Conservation (phyloP, 2,329 filamentous ascomycete genomes). For the Cercospora janseana region DNA sequence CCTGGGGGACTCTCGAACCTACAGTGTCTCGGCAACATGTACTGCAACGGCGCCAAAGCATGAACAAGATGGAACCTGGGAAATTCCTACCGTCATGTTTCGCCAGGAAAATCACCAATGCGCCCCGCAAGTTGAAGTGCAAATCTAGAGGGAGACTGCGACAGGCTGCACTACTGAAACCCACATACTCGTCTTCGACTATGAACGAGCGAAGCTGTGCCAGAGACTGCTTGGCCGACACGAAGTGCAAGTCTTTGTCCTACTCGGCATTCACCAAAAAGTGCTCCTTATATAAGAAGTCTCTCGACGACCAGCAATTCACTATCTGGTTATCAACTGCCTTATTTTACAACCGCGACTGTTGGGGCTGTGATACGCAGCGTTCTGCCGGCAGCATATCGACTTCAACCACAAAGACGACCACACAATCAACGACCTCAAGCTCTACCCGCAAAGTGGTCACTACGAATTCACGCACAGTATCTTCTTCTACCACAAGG, state of each 20-base stretch:
- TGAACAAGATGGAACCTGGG: neutral
- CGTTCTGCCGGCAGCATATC: neutral
- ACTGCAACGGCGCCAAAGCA: conserved; percentile 1
- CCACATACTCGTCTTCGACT: neutral
- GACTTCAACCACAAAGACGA: neutral
- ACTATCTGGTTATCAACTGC: neutral
- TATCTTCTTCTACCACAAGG: neutral
- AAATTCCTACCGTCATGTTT: conserved; percentile 2
- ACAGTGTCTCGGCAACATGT: neutral
- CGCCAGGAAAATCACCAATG: neutral
- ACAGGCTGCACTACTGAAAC: neutral
- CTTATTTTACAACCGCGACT: conserved; percentile 1
- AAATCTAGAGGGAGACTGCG: neutral
- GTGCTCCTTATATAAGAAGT: neutral
- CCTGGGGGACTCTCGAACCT: conserved; percentile 3
- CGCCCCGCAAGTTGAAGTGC: neutral
- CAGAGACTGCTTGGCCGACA: neutral
- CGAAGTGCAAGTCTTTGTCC: neutral
- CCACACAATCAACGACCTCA: neutral
- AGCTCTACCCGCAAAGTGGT: too few relatives aligned
- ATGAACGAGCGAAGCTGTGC: neutral
- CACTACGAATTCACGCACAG: too few relatives aligned
- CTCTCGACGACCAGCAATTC: neutral
- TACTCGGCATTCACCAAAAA: neutral
- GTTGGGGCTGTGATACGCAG: neutral